Base-by-base conservation (phyloP, 2,329 filamentous ascomycete species). In the Ophiostoma piceae region DNA sequence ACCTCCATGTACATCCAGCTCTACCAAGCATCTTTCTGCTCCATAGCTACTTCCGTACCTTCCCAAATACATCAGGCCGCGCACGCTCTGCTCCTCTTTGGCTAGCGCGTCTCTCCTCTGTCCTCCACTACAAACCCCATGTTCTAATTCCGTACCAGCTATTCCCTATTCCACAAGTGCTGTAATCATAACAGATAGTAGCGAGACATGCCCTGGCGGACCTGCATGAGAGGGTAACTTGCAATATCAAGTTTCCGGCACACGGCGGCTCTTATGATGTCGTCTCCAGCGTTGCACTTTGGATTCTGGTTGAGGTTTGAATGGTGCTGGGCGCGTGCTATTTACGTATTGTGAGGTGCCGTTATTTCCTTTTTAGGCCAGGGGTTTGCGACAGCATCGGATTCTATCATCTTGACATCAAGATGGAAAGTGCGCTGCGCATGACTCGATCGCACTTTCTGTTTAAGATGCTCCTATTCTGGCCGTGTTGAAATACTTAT, bases 221-320 rank as follows among this genome's bases (percentile, higher is more conserved):
- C 57, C 57, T 62, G 57, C 57, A 62, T 29, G 57, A 16, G 3
- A 32, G 22, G 57, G 57, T 32, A 26, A 62, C 57, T 35, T 19
- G 57, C 57, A 62, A 62, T 62, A 62, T 62, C 57, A 62, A 62
- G 57, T 62, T 35, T 62, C 54, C 51, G 51, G 57, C 26, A 22
- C 22, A 62, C 57, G 14, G 54, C 26, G 57, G 26, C 57, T 62
- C 57, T 62, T 35, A 7, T 29, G 57, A 32, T 62, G 22, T 16
- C 51, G 51, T 57, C n/a, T 26, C 41, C 43, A 47, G 19, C 43
- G 16, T 47, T 19, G 43, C 43, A 47, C 43, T 47, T 47, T 47
- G 41, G 39, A 11, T 43, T 43, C 14, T 43, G 39, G 39, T 14
- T 16, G 11, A 14, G 14, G 41, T 16, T 7, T 43, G 41, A 0